Evolutionary conservation across 2,329 filamentous ascomycete species (phyloP).

Genomic region (Microsporum canis): DNA sequence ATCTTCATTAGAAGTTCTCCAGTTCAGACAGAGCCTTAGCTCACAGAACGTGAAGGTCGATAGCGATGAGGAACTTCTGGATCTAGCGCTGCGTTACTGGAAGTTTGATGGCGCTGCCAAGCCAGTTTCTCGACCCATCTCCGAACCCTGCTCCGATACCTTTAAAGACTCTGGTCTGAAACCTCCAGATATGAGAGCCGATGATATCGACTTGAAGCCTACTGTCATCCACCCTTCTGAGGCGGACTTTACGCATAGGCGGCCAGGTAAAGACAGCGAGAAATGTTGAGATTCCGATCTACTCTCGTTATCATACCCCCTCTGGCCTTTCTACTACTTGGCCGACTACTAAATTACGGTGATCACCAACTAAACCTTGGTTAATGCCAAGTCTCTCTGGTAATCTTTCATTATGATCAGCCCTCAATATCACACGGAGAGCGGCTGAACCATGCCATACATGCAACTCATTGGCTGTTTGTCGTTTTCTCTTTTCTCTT

Average conservation of each 20-base stretch:
- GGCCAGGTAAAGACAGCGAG: not conserved
- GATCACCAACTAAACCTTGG: not conserved
- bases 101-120: not conserved
- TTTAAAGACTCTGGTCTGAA: not conserved
- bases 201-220: not conserved
- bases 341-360: not conserved
- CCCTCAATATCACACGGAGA: not conserved
- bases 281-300: not conserved
- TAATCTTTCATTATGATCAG: not conserved
- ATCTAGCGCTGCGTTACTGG: not conserved
- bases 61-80: not conserved
- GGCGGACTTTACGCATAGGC: not conserved
- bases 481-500: not conserved
- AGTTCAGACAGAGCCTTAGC: slow-evolving; percentile 17
- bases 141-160: not conserved
- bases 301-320: no score
- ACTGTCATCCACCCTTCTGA: not conserved
- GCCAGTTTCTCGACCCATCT: not conserved
- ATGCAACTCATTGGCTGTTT: not conserved
- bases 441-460: not conserved
- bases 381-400: not conserved
- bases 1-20: slow-evolving; percentile 20
- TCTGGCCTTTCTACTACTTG: not conserved
- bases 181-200: not conserved
- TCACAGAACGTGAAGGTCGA: slow-evolving; percentile 13